A percentile compares a stretch with the other conserved stretches of the same genome.
phyloP scores from a whole-genome alignment of 441 rosid species.

The Daphne laureola region DNA sequence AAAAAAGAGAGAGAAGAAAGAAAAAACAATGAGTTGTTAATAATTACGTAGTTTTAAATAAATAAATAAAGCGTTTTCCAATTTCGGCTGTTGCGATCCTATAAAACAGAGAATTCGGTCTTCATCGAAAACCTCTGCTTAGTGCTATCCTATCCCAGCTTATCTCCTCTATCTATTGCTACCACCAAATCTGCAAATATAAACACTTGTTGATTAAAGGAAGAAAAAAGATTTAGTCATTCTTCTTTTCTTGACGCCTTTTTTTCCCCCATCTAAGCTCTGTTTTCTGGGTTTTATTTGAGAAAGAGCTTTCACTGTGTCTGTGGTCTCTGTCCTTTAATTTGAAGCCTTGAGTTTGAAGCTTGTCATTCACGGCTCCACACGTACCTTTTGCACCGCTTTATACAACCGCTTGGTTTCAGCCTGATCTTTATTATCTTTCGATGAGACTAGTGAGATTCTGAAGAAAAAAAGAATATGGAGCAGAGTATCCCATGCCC shows the following conservation, averaged over 20 bases:
- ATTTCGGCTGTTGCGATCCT: constrained; percentile 52
- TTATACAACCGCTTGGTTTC: constrained; percentile 2
- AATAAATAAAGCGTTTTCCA: constrained; percentile 18
- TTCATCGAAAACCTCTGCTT: constrained; percentile 21
- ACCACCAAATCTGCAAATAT: neutral
- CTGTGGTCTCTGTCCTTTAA: constrained; percentile 11
- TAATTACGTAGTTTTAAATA: constrained; percentile 9
- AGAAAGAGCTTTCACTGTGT: constrained; percentile 1
- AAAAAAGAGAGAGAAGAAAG: constrained; percentile 1
- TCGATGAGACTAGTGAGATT: constrained; percentile 26
- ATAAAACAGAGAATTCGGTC: constrained; percentile 47
- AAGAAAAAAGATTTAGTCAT: constrained; percentile 7
- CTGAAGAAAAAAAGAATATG: constrained; percentile 18
- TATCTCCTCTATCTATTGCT: neutral
- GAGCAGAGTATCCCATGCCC: constrained; percentile 47
- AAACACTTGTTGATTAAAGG: constrained; percentile 9
- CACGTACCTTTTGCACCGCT: constrained; percentile 4
- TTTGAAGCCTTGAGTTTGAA: constrained; percentile 8
- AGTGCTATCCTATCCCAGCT: constrained; percentile 3
- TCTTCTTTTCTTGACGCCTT: constrained; percentile 13
- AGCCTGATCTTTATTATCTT: constrained; percentile 4
- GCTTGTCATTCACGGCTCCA: constrained; percentile 23
- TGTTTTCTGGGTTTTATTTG: constrained; percentile 1
- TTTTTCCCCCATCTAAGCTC: constrained; percentile 9
- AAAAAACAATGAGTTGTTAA: constrained; percentile 6